Evolutionary conservation across 768 basidiomycete genomes (phyloP).

Genomic region (Amyloporia xantha): DNA sequence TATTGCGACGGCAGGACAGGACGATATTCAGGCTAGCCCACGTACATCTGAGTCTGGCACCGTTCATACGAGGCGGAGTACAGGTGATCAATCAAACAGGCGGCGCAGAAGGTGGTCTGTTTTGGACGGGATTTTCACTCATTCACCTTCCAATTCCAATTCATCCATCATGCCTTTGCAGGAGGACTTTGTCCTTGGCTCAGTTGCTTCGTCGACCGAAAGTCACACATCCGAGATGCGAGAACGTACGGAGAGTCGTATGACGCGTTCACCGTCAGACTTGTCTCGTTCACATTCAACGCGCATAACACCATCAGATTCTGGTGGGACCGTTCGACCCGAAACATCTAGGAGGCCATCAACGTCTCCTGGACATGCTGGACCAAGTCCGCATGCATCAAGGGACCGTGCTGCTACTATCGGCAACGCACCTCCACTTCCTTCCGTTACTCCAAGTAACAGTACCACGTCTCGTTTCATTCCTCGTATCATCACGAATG

Average conservation of each 20-base stretch:
- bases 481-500: conserved; percentile 62
- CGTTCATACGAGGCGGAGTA: conserved; percentile 20
- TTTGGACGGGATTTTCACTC: conserved; percentile 41
- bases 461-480: conserved; percentile 50
- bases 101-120: conserved; percentile 70
- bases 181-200: conserved; percentile 7
- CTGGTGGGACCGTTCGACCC: conserved; percentile 9
- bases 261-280: conserved; percentile 1
- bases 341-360: conserved; percentile 25
- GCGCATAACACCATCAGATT: conserved; percentile 8
- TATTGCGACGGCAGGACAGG: conserved; percentile 34
- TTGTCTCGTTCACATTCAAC: conserved; percentile 19
- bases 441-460: background rate
- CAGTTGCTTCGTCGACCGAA: background rate
- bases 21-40: conserved; percentile 38
- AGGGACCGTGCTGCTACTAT: conserved; percentile 1
- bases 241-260: conserved; percentile 4
- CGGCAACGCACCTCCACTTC: background rate
- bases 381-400: conserved; percentile 8
- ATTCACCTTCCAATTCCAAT: conserved; percentile 18
- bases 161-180: conserved; percentile 15
- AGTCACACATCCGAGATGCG: conserved; percentile 10
- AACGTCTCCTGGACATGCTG: conserved; percentile 23
- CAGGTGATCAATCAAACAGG: conserved; percentile 29
- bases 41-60: conserved; percentile 38